phyloP scores from a whole-genome alignment of 2,329 filamentous ascomycete species.

The Cladosporium sp. region DNA sequence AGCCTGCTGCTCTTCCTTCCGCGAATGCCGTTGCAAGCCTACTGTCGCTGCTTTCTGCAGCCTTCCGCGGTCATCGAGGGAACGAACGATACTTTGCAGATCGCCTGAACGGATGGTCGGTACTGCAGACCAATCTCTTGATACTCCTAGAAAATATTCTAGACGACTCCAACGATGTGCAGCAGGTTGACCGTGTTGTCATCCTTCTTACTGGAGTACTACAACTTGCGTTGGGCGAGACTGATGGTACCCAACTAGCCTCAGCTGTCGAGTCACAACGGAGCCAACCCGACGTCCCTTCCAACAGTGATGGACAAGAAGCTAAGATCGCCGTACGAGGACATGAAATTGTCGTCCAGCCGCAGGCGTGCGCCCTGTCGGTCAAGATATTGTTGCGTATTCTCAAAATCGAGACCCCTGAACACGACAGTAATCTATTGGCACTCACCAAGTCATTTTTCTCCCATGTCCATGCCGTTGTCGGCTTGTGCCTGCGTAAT shows the following conservation, averaged over 20 bases:
- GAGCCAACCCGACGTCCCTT: not conserved
- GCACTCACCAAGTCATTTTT: not conserved
- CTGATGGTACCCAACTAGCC: slow-evolving; percentile 5
- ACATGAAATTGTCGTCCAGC: slow-evolving; percentile 12
- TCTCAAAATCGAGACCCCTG: not conserved
- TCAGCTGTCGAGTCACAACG: not conserved
- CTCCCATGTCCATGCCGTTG: not conserved
- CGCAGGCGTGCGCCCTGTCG: slow-evolving; percentile 15
- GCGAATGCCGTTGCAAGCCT: slow-evolving; percentile 21
- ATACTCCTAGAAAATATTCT: not conserved
- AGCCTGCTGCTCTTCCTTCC: not conserved
- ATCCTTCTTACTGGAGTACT: not conserved
- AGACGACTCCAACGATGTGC: not conserved
- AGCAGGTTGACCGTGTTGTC: not conserved
- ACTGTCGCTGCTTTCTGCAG: slow-evolving; percentile 64
- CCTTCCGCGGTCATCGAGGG: slow-evolving; percentile 75
- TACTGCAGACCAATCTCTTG: not conserved
- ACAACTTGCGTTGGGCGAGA: slow-evolving; percentile 12
- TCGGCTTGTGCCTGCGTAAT: slow-evolving; percentile 24
- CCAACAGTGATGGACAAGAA: not conserved
- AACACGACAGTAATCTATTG: not conserved
- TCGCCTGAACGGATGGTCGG: slow-evolving; percentile 69
- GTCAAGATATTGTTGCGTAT: slow-evolving; percentile 18
- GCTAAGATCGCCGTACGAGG: not conserved
- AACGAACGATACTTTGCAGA: slow-evolving; percentile 86